Percentiles rank a stretch among this genome's conserved stretches.
phyloP scores from a whole-genome alignment of 2,329 filamentous ascomycete genomes.

The Alternaria triticina region DNA sequence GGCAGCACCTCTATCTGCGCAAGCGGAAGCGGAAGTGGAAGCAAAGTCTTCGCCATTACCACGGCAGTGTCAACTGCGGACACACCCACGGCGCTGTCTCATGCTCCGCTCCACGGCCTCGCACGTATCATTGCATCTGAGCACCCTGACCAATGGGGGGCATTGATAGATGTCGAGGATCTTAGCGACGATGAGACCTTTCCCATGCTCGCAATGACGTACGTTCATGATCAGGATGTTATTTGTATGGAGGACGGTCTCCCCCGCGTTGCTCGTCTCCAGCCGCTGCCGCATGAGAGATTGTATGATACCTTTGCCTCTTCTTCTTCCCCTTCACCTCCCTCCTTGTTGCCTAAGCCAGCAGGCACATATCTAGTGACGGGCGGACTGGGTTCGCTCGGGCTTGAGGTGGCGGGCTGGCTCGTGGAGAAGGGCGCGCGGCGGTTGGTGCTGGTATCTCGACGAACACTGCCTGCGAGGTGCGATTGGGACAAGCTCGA shows the following conservation, averaged over 20 bases:
- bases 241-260: background rate
- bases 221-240: conserved; percentile 30
- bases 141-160: conserved; percentile 48
- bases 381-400: conserved; percentile 52
- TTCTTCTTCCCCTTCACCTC: background rate
- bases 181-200: conserved; percentile 20
- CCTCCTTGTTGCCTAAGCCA: conserved; percentile 31
- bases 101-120: background rate
- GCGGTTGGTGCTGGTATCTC: conserved; percentile 51
- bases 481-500: conserved; percentile 31
- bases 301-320: background rate
- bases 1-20: background rate
- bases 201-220: conserved; percentile 47
- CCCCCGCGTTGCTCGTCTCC: background rate
- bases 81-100: background rate
- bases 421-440: conserved; percentile 51
- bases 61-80: background rate
- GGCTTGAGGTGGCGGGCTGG: conserved; percentile 47
- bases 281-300: background rate
- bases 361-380: conserved; percentile 55
- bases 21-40: background rate
- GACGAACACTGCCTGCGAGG: conserved; percentile 47
- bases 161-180: conserved; percentile 31
- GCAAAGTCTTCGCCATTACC: background rate
- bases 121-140: conserved; percentile 49